phyloP scores from a whole-genome alignment of 345 rosid species.

The Gossypium bickii region DNA sequence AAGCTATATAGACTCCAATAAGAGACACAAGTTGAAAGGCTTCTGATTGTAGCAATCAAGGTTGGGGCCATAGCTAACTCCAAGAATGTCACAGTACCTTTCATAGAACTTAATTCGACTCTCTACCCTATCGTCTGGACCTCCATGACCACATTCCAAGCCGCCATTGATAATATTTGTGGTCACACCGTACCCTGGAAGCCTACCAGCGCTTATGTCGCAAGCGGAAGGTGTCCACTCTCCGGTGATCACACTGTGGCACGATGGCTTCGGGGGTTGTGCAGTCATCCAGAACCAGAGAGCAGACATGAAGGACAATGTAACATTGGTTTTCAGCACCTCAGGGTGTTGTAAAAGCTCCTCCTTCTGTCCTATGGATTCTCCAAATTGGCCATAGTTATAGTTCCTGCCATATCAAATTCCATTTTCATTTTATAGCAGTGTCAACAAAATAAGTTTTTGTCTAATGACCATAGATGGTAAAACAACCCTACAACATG shows the following conservation, averaged over 20 bases:
- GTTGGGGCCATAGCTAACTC: conserved; percentile 39
- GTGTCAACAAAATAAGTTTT: neutral
- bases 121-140: conserved; percentile 27
- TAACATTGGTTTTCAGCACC: conserved; percentile 35
- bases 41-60: conserved; percentile 55
- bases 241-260: conserved; percentile 53
- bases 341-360: conserved; percentile 57
- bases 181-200: conserved; percentile 40
- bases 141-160: conserved; percentile 48
- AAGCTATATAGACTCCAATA: neutral
- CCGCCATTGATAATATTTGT: conserved; percentile 70
- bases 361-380: conserved; percentile 39
- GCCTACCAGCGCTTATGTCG: conserved; percentile 28
- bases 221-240: conserved; percentile 31
- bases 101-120: conserved; percentile 53
- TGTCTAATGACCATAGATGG: neutral
- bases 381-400: conserved; percentile 58
- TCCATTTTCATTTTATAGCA: too few relatives aligned
- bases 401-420: conserved; percentile 36
- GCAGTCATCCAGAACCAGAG: conserved; percentile 73
- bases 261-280: conserved; percentile 50
- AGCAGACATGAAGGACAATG: conserved; percentile 57
- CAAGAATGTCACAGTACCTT: conserved; percentile 42
- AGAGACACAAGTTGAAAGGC: conserved; percentile 8
- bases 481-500: too few relatives aligned